Conservation (phyloP, 1,139 yeast species). For the Pichia sp. region DNA sequence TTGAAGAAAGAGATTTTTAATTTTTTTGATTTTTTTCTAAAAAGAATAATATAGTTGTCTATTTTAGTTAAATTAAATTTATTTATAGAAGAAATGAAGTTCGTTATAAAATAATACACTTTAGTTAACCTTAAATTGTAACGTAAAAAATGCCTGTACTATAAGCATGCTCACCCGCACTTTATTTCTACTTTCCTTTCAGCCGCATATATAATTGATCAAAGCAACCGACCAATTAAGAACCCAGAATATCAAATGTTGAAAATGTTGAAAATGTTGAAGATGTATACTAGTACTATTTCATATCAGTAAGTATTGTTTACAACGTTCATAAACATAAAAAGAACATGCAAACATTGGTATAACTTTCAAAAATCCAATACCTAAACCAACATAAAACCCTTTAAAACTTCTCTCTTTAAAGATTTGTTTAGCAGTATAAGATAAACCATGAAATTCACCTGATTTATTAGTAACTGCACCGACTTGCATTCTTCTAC, state of each 20-base stretch:
- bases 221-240: neutral
- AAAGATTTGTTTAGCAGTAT: conserved; percentile 53
- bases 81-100: neutral
- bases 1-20: conserved; percentile 11
- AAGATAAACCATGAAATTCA: conserved; percentile 47
- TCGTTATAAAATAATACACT: neutral
- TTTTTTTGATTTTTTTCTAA: too few relatives aligned
- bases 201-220: neutral
- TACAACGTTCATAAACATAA: conserved; percentile 86
- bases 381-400: conserved; percentile 86
- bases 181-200: neutral
- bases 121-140: neutral
- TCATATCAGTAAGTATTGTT: conserved; percentile 31
- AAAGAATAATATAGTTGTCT: neutral
- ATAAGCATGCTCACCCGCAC: neutral
- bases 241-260: neutral
- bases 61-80: neutral
- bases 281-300: neutral
- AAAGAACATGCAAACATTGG: conserved; percentile 98
- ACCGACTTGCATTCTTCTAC: conserved; percentile 95
- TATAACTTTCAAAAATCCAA: conserved; percentile 88
- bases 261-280: neutral
- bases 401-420: conserved; percentile 75
- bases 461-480: conserved; percentile 62
- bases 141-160: too few relatives aligned